A percentile compares a stretch with the other conserved stretches of the same genome.
phyloP scores from a whole-genome alignment of 2,329 filamentous ascomycete species.

The Hymenoscyphus infarciens region DNA sequence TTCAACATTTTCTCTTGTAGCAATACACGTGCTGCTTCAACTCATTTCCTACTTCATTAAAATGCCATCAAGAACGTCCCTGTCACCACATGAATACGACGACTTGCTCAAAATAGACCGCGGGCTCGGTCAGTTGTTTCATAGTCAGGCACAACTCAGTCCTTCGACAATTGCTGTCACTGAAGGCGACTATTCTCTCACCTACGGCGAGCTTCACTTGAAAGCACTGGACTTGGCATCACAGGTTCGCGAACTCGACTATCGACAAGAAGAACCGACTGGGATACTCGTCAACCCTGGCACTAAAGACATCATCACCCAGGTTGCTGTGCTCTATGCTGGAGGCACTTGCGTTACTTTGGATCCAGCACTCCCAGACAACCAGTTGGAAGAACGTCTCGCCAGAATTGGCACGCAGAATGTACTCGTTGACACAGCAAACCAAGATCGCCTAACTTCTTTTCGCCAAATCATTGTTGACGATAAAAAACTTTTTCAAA shows the following conservation, averaged over 20 bases:
- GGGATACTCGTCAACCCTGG: conserved; percentile 1
- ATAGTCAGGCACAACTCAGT: neutral
- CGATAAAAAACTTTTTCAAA: neutral
- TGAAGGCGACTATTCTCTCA: neutral
- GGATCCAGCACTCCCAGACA: neutral
- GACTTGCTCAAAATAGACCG: neutral
- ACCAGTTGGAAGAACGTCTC: conserved; percentile 2
- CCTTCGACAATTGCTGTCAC: neutral
- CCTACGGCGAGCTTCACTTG: conserved; percentile 4
- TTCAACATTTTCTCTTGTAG: conserved; percentile 1
- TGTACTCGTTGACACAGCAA: neutral
- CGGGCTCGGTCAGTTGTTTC: neutral
- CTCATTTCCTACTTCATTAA: neutral
- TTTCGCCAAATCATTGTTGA: neutral
- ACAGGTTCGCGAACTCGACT: neutral
- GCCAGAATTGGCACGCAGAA: neutral
- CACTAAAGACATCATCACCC: conserved; percentile 4
- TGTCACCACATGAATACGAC: neutral
- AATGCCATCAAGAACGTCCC: neutral
- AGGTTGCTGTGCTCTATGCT: conserved; percentile 5
- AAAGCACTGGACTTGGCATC: conserved; percentile 3
- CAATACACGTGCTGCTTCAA: neutral
- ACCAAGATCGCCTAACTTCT: neutral
- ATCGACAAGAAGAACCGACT: conserved; percentile 4
- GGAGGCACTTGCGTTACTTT: conserved; percentile 4